Evolutionary conservation across 257 asterid genomes (phyloP), one percentile per base, ranked within the genome.

Genomic region (Capsicum chinense): DNA sequence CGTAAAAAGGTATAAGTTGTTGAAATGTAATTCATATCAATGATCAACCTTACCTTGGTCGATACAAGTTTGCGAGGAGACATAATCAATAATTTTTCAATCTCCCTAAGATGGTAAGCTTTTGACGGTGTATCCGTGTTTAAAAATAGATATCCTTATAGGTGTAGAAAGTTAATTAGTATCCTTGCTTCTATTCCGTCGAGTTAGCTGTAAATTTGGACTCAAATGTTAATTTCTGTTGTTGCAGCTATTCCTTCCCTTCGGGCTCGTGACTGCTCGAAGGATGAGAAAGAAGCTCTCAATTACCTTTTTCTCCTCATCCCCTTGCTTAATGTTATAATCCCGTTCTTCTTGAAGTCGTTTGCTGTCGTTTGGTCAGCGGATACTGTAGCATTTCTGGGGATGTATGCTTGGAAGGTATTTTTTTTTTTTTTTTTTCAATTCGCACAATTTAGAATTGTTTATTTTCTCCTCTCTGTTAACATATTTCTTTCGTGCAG

Each of bases 391-490:
- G 97, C 94, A 68, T 94, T 94, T 79, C 85, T 96, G 7, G 99
- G 91, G 69, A 92, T 94, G 99, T 94, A 96, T 84, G 98, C 98
- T 9, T 94, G 99, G 99, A 94, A 96, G 99, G 99, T 96, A 86
- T 85, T 44, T 26, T 26, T 26, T 85, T 44, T 21, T 44, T 21
- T 83, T 73, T 83, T 37, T 67, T 84, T 71, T 50, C 66, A 42
- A 11, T 80, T 21, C 35, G 47, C 47, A 14, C 56, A 52, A 52
- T 39, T 44, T 19, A 48, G 16, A 17, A 5, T 14, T 17, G 12
- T 21, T 19, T 16, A 10, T 14, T 80, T 35, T 74, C 48, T n/a
- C 81, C 76, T 59, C 42, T 48, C 82, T 80, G 33, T 69, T 58
- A 19, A 64, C 33, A 33, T 50, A 16, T 54, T 14, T 56, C 37